Conservation (phyloP, 106 monocot genomes). For the Dendrobium huoshanense region DNA sequence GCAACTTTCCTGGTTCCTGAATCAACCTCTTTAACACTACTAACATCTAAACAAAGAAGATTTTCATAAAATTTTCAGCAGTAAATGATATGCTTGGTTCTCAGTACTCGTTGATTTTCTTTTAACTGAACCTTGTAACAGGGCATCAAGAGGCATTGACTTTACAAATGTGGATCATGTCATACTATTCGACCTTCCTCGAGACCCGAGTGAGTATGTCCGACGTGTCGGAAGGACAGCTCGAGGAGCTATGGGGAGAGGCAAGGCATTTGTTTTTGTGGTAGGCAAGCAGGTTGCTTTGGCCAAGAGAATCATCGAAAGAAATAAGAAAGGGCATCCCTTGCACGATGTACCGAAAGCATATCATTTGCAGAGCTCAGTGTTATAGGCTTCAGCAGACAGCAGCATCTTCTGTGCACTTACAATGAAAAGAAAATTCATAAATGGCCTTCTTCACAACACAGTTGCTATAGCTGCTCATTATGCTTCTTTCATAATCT, state of each 20-base stretch:
- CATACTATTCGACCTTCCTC: slow-evolving; percentile 81
- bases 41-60: background rate
- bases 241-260: slow-evolving; percentile 67
- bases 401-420: background rate
- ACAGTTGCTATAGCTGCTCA: no score
- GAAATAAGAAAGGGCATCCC: slow-evolving; percentile 83
- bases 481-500: no score
- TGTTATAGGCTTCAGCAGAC: background rate
- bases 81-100: background rate
- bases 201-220: slow-evolving; percentile 92
- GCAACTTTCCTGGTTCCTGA: background rate
- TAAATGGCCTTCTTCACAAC: no score
- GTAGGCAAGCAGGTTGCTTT: slow-evolving; percentile 89
- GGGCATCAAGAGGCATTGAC: slow-evolving; percentile 89
- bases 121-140: slow-evolving; percentile 15
- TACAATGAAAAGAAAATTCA: no score
- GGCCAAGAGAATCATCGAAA: slow-evolving; percentile 75
- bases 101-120: background rate
- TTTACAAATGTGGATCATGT: slow-evolving; percentile 83
- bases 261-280: slow-evolving; percentile 76
- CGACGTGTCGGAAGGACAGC: slow-evolving; percentile 95
- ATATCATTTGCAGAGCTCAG: slow-evolving; percentile 29
- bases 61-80: background rate
- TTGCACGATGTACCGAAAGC: slow-evolving; percentile 77
- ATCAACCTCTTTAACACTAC: background rate